Conservation (phyloP, 139 green algal species). For the Medakamo hakoo region DNA sequence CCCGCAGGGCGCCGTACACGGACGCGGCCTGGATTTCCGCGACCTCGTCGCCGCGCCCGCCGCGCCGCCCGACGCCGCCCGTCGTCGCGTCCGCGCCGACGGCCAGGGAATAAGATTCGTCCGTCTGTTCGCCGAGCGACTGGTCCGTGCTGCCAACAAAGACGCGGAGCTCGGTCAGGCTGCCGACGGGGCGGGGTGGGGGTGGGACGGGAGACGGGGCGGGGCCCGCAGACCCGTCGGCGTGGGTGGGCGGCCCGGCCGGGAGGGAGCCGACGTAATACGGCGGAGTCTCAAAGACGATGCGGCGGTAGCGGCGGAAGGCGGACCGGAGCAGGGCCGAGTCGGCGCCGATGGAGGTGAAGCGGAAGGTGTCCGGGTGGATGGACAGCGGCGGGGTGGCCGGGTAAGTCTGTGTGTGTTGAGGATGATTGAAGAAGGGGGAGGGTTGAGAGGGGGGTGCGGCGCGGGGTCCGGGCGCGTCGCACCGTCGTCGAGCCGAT, state of each 20-base stretch:
- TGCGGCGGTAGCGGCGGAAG: not conserved
- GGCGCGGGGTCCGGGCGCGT: no score
- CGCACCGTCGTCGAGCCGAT: no score
- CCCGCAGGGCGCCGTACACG: constrained; percentile 31
- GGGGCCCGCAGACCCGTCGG: no score
- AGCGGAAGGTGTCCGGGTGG: not conserved
- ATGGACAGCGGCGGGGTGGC: not conserved
- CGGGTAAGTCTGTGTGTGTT: not conserved
- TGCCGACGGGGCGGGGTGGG: no score
- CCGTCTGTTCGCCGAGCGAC: constrained; percentile 20
- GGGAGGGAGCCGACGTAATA: not conserved
- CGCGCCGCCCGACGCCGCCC: not conserved
- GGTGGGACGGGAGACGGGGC: no score
- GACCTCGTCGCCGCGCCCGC: not conserved
- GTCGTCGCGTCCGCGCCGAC: constrained; percentile 6
- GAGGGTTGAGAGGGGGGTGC: no score
- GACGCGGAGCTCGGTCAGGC: constrained; percentile 10
- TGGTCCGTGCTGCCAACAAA: constrained; percentile 24
- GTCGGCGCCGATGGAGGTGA: not conserved
- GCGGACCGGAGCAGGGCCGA: not conserved
- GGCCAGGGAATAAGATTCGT: constrained; percentile 27
- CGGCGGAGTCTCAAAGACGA: not conserved
- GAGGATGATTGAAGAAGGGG: no score
- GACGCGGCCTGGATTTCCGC: constrained; percentile 10
- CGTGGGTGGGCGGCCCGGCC: not conserved